A percentile compares a stretch with the other conserved stretches of the same genome.
Conservation (phyloP, 176 grass and related monocot species). For the Oryza nivara region DNA sequence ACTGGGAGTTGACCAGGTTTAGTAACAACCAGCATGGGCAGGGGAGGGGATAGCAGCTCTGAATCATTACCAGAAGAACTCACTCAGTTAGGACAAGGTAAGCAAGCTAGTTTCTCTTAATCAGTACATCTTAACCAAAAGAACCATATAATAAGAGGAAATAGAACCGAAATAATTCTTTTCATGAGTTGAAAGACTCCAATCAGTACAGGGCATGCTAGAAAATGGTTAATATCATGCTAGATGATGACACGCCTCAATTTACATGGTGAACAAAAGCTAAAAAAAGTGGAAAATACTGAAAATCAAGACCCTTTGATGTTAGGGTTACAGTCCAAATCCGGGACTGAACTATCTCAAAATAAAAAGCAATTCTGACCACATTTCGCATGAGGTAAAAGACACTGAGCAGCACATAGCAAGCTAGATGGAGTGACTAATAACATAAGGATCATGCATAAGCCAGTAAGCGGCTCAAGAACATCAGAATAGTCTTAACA, state of each 20-base stretch:
- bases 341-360: not conserved
- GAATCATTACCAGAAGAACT: constrained; percentile 45
- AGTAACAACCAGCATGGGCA: constrained; percentile 72
- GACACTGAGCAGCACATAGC: not conserved
- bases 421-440: not conserved
- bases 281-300: not conserved
- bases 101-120: not conserved
- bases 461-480: not conserved
- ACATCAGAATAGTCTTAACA: not conserved
- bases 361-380: not conserved
- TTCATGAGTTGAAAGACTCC: not conserved
- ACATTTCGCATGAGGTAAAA: not conserved
- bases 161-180: not conserved
- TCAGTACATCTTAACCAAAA: not conserved
- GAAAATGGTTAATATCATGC: not conserved
- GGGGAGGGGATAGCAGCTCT: constrained; percentile 45
- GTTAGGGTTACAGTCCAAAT: not conserved
- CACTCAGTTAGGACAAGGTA: constrained; percentile 21
- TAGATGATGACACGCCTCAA: not conserved
- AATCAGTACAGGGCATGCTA: not conserved
- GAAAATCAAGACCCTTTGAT: not conserved
- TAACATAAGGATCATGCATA: not conserved
- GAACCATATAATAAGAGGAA: not conserved
- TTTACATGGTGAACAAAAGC: not conserved
- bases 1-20: constrained; percentile 71